Base-by-base conservation (phyloP, 768 basidiomycete species). In the Kwoniella newhampshirensis region DNA sequence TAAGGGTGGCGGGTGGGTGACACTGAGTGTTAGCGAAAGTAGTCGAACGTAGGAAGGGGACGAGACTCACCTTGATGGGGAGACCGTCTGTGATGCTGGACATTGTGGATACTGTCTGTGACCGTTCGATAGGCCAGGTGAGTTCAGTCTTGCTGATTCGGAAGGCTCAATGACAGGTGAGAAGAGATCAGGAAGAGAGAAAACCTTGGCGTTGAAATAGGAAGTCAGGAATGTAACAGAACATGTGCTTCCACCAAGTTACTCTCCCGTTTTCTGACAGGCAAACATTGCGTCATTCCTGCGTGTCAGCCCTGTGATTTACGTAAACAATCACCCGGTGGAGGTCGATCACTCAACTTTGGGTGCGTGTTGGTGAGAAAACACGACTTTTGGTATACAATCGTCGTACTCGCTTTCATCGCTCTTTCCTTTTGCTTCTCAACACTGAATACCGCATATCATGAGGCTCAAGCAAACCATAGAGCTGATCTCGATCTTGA, bases 61-160 rank as follows among this genome's bases (percentile, higher is more conserved):
- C 13, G 8, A n/a, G 20, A 59, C 66, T 62, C 28, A 85, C 87
- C 82, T 94, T 92, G 81, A 92, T 84, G 36, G 86, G 66, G 62
- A 93, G 84, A 15, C 84, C 86, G 73, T 93, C 89, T 64, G 80
- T 86, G 88, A 89, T 49, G 48, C 47, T 57, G 49, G 51, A 36
- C 51, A 60, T 54, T 43, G 7, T 55, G 59, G 30, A 18, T 18
- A 37, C 17, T 54, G 32, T 54, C 13, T 27, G 15, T 27, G 7
- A 23, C 17, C 39, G 8, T 30, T 27, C 13, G n/a, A 26, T 26
- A 20, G 30, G 13, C n/a, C 8, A 15, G 36, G 20, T 13, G 32
- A 20, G 2, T 15, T 8, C 26, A 27, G 36, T 39, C 27, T 28
- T n/a, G n/a, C n/a, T n/a, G n/a, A n/a, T n/a, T n/a, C n/a, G n/a